Conservation (phyloP, 1,284 basidiomycete species). For the Blastosporella zonata region DNA sequence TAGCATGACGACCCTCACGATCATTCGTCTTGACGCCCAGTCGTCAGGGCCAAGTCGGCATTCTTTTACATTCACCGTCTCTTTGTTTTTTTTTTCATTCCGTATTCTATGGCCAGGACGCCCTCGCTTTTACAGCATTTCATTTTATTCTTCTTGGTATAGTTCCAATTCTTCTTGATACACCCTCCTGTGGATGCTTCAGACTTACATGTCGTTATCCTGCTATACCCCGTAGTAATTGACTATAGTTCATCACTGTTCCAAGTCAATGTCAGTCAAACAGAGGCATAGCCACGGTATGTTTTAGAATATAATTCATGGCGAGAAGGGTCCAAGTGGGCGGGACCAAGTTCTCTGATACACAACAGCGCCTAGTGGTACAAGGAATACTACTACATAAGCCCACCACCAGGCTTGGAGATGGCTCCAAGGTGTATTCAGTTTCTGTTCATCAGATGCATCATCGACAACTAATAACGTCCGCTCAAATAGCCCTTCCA, state of each 20-base stretch:
- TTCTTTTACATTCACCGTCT: constrained; percentile 21
- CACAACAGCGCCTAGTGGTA: constrained; percentile 29
- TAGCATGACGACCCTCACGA: constrained; percentile 6
- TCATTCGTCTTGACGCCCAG: constrained; percentile 14
- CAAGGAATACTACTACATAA: constrained; percentile 30
- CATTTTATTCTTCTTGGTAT: constrained; percentile 8
- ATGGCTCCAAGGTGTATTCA: constrained; percentile 3
- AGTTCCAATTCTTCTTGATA: background rate
- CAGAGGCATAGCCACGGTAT: background rate
- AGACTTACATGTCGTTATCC: constrained; percentile 9
- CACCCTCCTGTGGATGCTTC: constrained; percentile 7
- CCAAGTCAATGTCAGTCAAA: background rate
- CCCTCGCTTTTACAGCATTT: constrained; percentile 22
- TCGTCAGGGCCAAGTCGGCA: constrained; percentile 20
- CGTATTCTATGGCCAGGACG: constrained; percentile 22
- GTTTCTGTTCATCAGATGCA: constrained; percentile 1
- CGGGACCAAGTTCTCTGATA: constrained; percentile 17
- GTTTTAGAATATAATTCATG: background rate
- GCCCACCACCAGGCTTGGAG: constrained; percentile 37
- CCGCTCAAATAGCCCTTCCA: constrained; percentile 69
- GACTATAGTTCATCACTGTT: background rate
- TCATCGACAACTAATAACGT: constrained; percentile 56
- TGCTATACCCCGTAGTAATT: constrained; percentile 15
- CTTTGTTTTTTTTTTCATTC: constrained; percentile 20
- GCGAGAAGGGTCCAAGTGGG: constrained; percentile 7